Percentiles rank a stretch among this genome's conserved stretches.
phyloP scores from a whole-genome alignment of 306 rosid species.

The Lupinus albus region DNA sequence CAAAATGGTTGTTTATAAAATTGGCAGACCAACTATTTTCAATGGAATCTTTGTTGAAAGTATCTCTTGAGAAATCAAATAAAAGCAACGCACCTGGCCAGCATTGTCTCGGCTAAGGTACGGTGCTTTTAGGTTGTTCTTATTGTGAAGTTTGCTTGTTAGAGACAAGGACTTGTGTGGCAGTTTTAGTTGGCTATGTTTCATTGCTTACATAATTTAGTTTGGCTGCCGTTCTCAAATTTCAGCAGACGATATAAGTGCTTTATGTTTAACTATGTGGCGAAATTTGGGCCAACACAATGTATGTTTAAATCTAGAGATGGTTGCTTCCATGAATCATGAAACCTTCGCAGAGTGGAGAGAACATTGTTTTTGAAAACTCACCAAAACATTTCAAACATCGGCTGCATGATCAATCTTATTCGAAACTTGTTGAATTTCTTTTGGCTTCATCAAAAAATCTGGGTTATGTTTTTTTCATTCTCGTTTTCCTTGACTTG shows the following conservation, averaged over 20 bases:
- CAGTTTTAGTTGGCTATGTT: background rate
- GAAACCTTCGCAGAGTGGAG: background rate
- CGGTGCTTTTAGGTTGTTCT: constrained; percentile 31
- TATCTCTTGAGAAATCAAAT: constrained; percentile 22
- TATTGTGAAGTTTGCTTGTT: constrained; percentile 12
- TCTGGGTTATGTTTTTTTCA: background rate
- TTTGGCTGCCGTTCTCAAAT: constrained; percentile 7
- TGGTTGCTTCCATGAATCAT: constrained; percentile 8
- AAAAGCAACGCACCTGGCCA: background rate
- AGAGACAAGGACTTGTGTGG: constrained; percentile 13
- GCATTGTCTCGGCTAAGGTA: constrained; percentile 26
- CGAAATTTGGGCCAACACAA: background rate
- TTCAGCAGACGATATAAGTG: constrained; percentile 4
- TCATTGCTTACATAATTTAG: constrained; percentile 10
- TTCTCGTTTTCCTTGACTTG: constrained; percentile 7
- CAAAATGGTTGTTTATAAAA: constrained; percentile 8
- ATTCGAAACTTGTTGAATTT: background rate
- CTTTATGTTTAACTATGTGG: constrained; percentile 2
- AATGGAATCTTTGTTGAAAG: constrained; percentile 19
- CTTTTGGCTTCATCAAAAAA: background rate
- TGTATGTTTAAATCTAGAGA: no score
- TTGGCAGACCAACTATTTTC: constrained; percentile 31
- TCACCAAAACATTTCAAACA: background rate
- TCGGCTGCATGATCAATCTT: constrained; percentile 2
- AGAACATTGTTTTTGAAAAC: background rate